Base-by-base conservation (phyloP, 306 rosid genomes). In the Sicyos edulis region DNA sequence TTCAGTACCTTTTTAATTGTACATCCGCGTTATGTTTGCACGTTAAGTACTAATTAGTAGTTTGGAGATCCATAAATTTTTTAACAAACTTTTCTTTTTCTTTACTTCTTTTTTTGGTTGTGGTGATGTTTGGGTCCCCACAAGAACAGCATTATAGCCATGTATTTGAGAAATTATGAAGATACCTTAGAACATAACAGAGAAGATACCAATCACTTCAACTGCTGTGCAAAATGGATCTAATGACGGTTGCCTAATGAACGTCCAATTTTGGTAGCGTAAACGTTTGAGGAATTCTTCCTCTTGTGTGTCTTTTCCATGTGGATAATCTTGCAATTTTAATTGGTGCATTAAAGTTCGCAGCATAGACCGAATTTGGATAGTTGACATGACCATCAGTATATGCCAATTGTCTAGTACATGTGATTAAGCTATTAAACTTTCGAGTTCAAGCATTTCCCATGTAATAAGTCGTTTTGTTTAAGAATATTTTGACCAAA, bases 1-100 rank as follows among this genome's bases (percentile, higher is more conserved):
- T 61, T 49, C 12, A 69, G 29, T 26, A 2, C 49, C 69, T 55
- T 42, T 73, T 72, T 44, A 69, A 32, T 20, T 75, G 47, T 26
- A 17, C 71, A 66, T 66, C 52, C 37, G 34, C 22, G 13, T 63
- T 63, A 63, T 6, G 29, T 53, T 19, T 52, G 44, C 47, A 15
- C n/a, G 42, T 5, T 64, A 57, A 58, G 32, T 19, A 29, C 45
- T 6, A 24, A 59, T 24, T n/a, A 22, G 32, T 10, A 19, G 21
- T 26, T 68, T 24, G 22, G 21, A 49, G 21, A 20, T 68, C 57
- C 4, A 49, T 44, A 24, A 56, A 4, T 10, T 17, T 21, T 44
- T 52, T 51, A 26, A 29, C n/a, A 5, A 20, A 21, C 5, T 26
- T 50, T 51, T 53, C 17, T 19, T 59, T 6, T 26, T 17, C 3